Percentiles rank a stretch among this genome's conserved stretches.
Evolutionary conservation across 1,139 yeast genomes (phyloP).

Genomic region (Blastobotrys aristatus): DNA sequence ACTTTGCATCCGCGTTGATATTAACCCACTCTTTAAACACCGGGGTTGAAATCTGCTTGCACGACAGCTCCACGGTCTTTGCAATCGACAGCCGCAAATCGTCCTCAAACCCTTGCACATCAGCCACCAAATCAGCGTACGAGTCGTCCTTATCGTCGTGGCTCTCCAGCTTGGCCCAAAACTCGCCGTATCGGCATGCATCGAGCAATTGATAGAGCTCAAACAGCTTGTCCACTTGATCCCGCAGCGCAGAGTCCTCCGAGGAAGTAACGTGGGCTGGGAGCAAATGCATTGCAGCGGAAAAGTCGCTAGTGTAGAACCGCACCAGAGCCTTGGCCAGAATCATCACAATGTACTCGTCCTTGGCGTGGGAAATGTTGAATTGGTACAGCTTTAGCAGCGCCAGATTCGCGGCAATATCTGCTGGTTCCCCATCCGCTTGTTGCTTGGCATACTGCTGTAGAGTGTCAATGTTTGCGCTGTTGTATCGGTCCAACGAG

Average conservation of each 20-base stretch:
- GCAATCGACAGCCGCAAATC: conserved; percentile 34
- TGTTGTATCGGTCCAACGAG: conserved; percentile 43
- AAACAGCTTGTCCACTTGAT: conserved; percentile 37
- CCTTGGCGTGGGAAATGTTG: conserved; percentile 35
- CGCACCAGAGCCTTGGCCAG: conserved; percentile 41
- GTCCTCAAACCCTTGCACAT: conserved; percentile 34
- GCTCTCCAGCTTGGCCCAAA: conserved; percentile 35
- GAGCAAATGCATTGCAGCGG: conserved; percentile 41
- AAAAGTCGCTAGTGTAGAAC: conserved; percentile 42
- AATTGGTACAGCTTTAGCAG: conserved; percentile 42
- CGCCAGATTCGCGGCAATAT: conserved; percentile 44
- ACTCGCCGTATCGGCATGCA: conserved; percentile 35
- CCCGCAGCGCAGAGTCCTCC: conserved; percentile 31
- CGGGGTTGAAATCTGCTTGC: conserved; percentile 28
- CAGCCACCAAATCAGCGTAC: conserved; percentile 36
- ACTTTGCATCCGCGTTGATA: conserved; percentile 27
- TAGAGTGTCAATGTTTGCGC: conserved; percentile 40
- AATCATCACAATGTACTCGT: conserved; percentile 39
- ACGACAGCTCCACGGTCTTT: conserved; percentile 31
- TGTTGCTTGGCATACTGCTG: conserved; percentile 42
- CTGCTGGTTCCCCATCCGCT: conserved; percentile 37
- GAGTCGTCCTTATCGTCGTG: conserved; percentile 26
- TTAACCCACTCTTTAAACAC: conserved; percentile 35
- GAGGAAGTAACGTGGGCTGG: conserved; percentile 38
- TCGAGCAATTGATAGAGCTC: conserved; percentile 37